phyloP scores from a whole-genome alignment of 1,284 basidiomycete genomes.

The Agaricales sp. region DNA sequence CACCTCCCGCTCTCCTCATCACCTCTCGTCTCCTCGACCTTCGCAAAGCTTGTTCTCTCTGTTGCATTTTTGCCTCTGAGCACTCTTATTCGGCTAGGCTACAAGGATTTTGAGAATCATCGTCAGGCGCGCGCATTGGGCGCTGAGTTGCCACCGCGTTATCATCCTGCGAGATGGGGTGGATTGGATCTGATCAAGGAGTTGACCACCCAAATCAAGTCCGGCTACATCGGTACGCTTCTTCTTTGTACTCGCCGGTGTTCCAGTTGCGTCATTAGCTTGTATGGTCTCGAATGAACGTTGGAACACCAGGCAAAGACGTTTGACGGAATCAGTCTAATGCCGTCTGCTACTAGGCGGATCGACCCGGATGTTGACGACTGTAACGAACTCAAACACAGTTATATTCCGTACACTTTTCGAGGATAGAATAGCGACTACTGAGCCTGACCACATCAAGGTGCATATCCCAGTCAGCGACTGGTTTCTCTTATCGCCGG shows the following conservation, averaged over 20 bases:
- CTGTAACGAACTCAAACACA: not conserved
- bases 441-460: constrained; percentile 11
- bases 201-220: not conserved
- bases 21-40: not conserved
- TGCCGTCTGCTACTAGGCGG: no score
- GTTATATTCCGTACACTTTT: not conserved
- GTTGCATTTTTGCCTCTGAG: not conserved
- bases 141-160: not conserved
- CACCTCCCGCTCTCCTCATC: not conserved
- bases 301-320: no score
- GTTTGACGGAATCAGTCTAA: no score
- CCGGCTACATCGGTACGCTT: not conserved
- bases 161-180: not conserved
- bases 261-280: no score
- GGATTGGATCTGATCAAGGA: not conserved
- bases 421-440: not conserved
- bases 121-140: not conserved
- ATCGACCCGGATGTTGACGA: no score
- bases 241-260: not conserved
- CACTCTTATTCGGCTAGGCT: not conserved
- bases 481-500: not conserved
- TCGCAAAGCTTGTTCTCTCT: not conserved
- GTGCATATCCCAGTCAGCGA: constrained; percentile 6
- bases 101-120: not conserved
- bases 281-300: no score